Conservation (phyloP, 2,329 filamentous ascomycete species). For the Talaromyces sp. region DNA sequence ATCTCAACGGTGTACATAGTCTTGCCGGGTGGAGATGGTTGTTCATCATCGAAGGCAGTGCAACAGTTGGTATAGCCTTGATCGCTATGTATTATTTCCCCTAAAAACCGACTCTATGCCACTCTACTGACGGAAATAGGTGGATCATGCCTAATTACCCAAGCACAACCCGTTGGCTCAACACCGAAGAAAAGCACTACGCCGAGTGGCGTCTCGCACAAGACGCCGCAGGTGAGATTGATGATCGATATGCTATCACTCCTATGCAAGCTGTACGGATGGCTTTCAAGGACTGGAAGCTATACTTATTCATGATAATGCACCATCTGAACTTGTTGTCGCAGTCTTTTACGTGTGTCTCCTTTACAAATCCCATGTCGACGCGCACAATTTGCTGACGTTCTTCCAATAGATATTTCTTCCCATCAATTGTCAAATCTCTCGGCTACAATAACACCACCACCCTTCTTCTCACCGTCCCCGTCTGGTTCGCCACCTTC, state of each 20-base stretch:
- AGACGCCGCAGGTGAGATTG: slow-evolving; percentile 2
- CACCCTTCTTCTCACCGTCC: not conserved
- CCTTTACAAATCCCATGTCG: too few relatives aligned
- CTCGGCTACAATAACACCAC: not conserved
- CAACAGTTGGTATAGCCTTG: not conserved
- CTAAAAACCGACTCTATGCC: not conserved
- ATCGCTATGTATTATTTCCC: not conserved
- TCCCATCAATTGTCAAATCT: not conserved
- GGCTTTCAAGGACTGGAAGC: not conserved
- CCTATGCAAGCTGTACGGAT: slow-evolving; percentile 1
- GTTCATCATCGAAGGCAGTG: not conserved
- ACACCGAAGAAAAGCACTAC: not conserved
- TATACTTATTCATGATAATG: not conserved
- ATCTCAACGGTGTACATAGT: not conserved
- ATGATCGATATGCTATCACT: slow-evolving; percentile 7
- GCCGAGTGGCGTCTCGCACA: slow-evolving; percentile 3
- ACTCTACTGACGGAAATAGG: not conserved
- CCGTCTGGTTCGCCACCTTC: not conserved
- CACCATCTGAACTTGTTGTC: not conserved
- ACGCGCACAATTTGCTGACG: not conserved
- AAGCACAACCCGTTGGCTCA: not conserved
- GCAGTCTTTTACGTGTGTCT: not conserved
- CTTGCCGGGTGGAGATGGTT: slow-evolving; percentile 1
- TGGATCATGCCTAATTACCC: not conserved
- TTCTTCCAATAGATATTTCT: not conserved